Percentiles rank a stretch among this genome's conserved stretches.
Evolutionary conservation across 164 flowering plant genomes (phyloP).

Genomic region (Magnolia changhungtana): DNA sequence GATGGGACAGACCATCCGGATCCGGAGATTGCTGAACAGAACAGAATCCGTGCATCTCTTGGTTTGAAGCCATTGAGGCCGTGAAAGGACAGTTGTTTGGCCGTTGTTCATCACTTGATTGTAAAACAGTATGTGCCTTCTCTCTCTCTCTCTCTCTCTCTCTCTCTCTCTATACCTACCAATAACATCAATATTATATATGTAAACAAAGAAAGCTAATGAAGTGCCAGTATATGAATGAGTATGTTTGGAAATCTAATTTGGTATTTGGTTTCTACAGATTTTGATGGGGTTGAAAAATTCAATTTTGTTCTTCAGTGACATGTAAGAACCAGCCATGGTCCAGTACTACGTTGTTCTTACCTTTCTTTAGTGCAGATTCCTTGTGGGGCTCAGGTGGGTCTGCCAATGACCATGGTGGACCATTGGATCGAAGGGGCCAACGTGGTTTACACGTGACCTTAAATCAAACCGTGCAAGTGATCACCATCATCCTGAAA

Average conservation of each 20-base stretch:
- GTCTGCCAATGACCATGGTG: too few relatives aligned
- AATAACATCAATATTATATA: background rate
- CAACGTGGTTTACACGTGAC: too few relatives aligned
- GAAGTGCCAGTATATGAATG: background rate
- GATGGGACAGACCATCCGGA: slow-evolving; percentile 95
- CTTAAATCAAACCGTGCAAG: too few relatives aligned
- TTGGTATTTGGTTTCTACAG: background rate
- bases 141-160: too few relatives aligned
- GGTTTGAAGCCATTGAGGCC: slow-evolving; percentile 71
- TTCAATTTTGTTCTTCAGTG: background rate
- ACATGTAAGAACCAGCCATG: too few relatives aligned
- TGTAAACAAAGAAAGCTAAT: background rate
- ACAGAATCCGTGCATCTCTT: slow-evolving; percentile 72
- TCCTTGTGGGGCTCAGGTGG: too few relatives aligned
- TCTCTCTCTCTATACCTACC: background rate
- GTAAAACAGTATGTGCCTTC: background rate
- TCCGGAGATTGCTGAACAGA: slow-evolving; percentile 93
- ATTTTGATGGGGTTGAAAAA: background rate
- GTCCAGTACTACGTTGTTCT: too few relatives aligned
- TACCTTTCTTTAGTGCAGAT: too few relatives aligned
- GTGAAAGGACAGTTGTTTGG: background rate
- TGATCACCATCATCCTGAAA: too few relatives aligned
- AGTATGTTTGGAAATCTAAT: background rate
- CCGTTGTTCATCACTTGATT: background rate
- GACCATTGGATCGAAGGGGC: too few relatives aligned